Evolutionary conservation across 768 basidiomycete species (phyloP), one percentile per base, ranked within the genome.

Genomic region (Lentinula aciculospora): DNA sequence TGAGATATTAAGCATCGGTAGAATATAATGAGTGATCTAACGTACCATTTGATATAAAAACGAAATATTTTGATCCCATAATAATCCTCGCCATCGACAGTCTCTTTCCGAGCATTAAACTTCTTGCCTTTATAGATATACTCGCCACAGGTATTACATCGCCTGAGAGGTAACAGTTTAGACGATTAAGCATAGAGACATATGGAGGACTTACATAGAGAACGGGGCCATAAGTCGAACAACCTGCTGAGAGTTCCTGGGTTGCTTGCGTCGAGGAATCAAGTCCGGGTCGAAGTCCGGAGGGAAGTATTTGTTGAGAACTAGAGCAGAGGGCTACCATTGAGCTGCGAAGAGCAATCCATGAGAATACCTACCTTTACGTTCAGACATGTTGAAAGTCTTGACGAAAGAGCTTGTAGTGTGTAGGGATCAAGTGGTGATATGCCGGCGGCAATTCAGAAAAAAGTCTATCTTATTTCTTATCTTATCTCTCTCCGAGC

Each of bases 101-200:
- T 98, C 76, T 99, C 97, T 69, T 99, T 98, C 49, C 96, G 82
- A 4, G 97, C 97, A 65, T 99, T 98, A 78, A 99, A 99, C 73
- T 99, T 99, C 79, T 99, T 99, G 47, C 97, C 97, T 71, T 99
- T 98, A 74, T 98, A 96, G 56, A 99, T 90, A 66, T 98, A 99
- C 74, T 99, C 97, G 48, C 95, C 97, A 65, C 97, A 99, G 3
- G 92, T 92, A 65, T 94, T 95, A 66, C 89, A 90, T 64, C 92
- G 85, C 90, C 91, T 92, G 45, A 5, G 1, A 29, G 62, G 39
- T 59, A 27, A 17, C 10, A 25, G 6, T 40, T 42, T 1, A 0
- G 23, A 36, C 7, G 53, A 42, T 10, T 28, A 49, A 13, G 62
- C 0, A 5, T 36, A 8, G 23, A 10, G 32, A 36, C 13, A 74